Evolutionary conservation across 768 basidiomycete species (phyloP).

Genomic region (Dacryopinax primogenitus): DNA sequence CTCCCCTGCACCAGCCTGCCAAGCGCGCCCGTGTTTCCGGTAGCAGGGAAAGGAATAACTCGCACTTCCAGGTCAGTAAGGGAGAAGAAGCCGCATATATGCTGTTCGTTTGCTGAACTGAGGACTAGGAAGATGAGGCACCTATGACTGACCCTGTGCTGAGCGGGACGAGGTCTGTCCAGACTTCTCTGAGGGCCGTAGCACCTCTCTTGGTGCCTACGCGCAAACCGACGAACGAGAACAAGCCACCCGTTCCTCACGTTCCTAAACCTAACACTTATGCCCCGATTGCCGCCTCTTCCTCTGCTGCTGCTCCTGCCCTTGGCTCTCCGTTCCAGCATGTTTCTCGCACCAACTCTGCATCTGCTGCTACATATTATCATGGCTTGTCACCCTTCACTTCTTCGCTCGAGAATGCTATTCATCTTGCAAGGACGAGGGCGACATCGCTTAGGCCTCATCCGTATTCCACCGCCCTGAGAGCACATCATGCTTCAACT

Average conservation of each 20-base stretch:
- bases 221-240: not conserved
- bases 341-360: not conserved
- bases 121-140: not conserved
- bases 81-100: conserved; percentile 4
- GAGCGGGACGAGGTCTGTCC: not conserved
- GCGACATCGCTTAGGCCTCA: not conserved
- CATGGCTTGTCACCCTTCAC: not conserved
- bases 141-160: not conserved
- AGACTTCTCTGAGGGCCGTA: not conserved
- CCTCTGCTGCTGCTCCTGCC: not conserved
- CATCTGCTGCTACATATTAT: not conserved
- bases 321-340: not conserved
- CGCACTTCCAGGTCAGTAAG: no score
- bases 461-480: not conserved
- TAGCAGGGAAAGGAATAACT: no score
- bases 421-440: not conserved
- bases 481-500: not conserved
- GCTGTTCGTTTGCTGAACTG: not conserved
- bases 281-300: no score
- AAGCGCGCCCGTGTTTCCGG: no score
- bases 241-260: not conserved
- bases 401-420: not conserved
- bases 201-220: not conserved
- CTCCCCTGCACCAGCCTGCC: not conserved
- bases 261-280: not conserved